Evolutionary conservation across 2,329 filamentous ascomycete species (phyloP).

Genomic region (Colletotrichum musicola): DNA sequence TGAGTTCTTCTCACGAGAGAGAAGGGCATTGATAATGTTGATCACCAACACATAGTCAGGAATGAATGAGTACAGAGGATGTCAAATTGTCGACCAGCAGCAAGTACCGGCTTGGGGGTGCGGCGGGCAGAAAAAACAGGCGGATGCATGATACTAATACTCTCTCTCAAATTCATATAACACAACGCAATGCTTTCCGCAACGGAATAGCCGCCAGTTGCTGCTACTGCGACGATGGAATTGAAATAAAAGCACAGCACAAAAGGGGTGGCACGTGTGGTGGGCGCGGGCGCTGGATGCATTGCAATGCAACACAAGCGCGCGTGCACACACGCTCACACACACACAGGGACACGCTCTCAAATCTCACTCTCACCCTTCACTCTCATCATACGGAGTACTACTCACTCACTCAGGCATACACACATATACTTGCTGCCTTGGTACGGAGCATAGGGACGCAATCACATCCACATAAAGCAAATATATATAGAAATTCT

Average conservation of each 20-base stretch:
- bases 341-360: not conserved
- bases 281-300: not conserved
- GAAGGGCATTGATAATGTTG: conserved; percentile 25
- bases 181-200: not conserved
- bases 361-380: not conserved
- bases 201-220: conserved; percentile 13
- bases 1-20: conserved; percentile 11
- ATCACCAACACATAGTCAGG: conserved; percentile 24
- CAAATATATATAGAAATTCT: conserved; percentile 15
- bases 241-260: not conserved
- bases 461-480: not conserved
- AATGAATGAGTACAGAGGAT: not conserved
- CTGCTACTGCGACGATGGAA: not conserved
- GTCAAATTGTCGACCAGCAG: not conserved
- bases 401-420: not conserved
- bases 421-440: not conserved
- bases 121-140: not conserved
- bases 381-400: too few relatives aligned
- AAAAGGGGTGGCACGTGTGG: not conserved
- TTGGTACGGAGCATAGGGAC: not conserved
- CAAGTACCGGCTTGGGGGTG: not conserved
- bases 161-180: conserved; percentile 2
- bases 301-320: conserved; percentile 8
- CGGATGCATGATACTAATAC: conserved; percentile 1
- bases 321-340: not conserved